phyloP scores from a whole-genome alignment of 2,329 filamentous ascomycete genomes.

The Huntiella abstrusa region DNA sequence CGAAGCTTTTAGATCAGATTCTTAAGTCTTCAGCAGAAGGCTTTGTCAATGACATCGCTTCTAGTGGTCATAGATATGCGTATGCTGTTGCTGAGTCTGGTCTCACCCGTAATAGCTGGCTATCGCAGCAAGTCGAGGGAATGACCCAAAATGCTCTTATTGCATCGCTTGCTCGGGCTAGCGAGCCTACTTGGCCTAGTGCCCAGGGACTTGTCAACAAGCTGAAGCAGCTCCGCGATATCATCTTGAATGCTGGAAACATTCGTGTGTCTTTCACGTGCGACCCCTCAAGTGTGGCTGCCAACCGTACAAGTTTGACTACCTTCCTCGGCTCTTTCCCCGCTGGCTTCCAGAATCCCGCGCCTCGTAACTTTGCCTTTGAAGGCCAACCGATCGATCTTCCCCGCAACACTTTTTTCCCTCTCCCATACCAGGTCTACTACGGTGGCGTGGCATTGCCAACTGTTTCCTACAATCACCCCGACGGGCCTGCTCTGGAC shows the following conservation, averaged over 20 bases:
- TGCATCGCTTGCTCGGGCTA: constrained; percentile 48
- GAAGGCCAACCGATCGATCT: constrained; percentile 6
- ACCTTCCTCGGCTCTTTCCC: constrained; percentile 30
- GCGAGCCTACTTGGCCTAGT: constrained; percentile 45
- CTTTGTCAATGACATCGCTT: constrained; percentile 78
- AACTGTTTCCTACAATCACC: constrained; percentile 64
- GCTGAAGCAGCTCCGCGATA: constrained; percentile 65
- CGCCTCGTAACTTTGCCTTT: constrained; percentile 5
- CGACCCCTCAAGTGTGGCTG: constrained; percentile 48
- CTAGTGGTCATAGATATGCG: constrained; percentile 74
- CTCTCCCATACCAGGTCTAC: constrained; percentile 91
- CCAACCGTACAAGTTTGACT: constrained; percentile 53
- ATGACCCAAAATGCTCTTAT: constrained; percentile 76
- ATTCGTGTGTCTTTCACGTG: constrained; percentile 76
- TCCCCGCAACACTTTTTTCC: constrained; percentile 62
- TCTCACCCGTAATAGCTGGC: constrained; percentile 50
- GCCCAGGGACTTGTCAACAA: constrained; percentile 62
- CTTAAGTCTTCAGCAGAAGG: constrained; percentile 76
- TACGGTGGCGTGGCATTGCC: constrained; percentile 71
- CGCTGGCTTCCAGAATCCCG: background rate
- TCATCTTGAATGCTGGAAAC: constrained; percentile 50
- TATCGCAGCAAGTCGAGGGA: constrained; percentile 75
- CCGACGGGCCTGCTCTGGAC: constrained; percentile 61
- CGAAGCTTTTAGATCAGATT: constrained; percentile 67
- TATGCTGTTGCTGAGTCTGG: constrained; percentile 67